A percentile compares a stretch with the other conserved stretches of the same genome.
Evolutionary conservation across 1,139 yeast genomes (phyloP).

Genomic region (Pneumocystis jirovecii): DNA sequence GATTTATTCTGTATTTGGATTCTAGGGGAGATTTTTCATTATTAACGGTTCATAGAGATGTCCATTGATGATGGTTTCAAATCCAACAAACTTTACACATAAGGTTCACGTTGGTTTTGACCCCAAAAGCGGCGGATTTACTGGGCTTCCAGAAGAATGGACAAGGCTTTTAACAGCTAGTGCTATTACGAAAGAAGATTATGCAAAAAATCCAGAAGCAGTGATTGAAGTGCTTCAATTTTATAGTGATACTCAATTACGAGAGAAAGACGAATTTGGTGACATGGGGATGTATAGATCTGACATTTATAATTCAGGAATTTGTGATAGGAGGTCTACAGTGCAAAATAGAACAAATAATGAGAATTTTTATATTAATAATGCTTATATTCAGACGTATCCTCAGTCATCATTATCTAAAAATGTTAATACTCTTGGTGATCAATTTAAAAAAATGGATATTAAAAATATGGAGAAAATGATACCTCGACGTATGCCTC

Average conservation of each 20-base stretch:
- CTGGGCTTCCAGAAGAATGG: conserved; percentile 35
- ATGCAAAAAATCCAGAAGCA: conserved; percentile 33
- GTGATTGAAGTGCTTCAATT: conserved; percentile 83
- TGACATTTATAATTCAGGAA: background rate
- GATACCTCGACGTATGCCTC: background rate
- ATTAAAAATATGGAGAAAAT: background rate
- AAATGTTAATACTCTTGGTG: background rate
- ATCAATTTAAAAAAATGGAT: background rate
- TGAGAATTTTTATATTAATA: background rate
- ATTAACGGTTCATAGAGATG: conserved; percentile 30
- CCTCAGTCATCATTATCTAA: background rate
- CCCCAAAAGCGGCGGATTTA: conserved; percentile 31
- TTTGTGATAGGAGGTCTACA: background rate
- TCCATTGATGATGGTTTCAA: conserved; percentile 56
- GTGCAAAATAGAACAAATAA: background rate
- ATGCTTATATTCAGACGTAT: background rate
- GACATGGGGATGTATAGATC: background rate
- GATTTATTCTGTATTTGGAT: conserved; percentile 41
- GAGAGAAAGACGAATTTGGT: conserved; percentile 23
- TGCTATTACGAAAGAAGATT: conserved; percentile 34
- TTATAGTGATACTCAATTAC: conserved; percentile 30
- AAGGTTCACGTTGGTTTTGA: conserved; percentile 35
- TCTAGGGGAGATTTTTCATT: background rate
- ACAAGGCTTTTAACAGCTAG: conserved; percentile 28
- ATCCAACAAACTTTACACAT: conserved; percentile 33